Evolutionary conservation across 768 basidiomycete genomes (phyloP).

Genomic region (Pholiota microspora): DNA sequence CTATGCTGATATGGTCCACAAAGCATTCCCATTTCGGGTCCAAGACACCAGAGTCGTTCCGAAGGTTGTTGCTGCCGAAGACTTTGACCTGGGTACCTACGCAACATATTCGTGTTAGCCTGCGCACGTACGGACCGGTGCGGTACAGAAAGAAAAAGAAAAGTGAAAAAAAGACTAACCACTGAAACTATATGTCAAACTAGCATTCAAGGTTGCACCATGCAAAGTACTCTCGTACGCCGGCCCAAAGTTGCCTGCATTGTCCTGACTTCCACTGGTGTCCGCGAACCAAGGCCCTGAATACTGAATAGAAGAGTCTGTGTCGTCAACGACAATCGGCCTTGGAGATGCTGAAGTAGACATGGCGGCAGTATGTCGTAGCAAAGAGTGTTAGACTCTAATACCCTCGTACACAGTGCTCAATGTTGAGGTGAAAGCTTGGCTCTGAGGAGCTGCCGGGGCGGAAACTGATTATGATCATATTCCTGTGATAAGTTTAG

Average conservation of each 20-base stretch:
- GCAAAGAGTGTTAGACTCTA: no score
- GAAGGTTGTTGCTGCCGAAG: constrained; percentile 11
- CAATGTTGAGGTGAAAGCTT: background rate
- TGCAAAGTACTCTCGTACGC: constrained; percentile 18
- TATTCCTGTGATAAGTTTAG: no score
- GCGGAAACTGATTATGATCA: background rate
- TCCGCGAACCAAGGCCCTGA: constrained; percentile 18
- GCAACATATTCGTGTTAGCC: background rate
- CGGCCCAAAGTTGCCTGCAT: constrained; percentile 17
- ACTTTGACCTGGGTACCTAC: constrained; percentile 11
- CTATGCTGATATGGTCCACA: constrained; percentile 20
- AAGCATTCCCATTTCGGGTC: constrained; percentile 15
- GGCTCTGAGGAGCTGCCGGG: background rate
- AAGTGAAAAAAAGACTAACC: constrained; percentile 5
- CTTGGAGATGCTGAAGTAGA: constrained; percentile 4
- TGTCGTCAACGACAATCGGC: constrained; percentile 21
- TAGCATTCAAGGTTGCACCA: constrained; percentile 13
- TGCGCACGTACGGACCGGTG: no score
- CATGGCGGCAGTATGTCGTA: no score
- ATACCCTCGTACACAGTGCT: no score
- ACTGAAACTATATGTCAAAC: constrained; percentile 16
- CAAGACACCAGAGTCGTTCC: constrained; percentile 7
- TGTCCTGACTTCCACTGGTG: constrained; percentile 13
- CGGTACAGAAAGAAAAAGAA: background rate
- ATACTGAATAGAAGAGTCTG: constrained; percentile 18